Conservation (phyloP, 176 grass and related monocot species). For the Oryza longistaminata region DNA sequence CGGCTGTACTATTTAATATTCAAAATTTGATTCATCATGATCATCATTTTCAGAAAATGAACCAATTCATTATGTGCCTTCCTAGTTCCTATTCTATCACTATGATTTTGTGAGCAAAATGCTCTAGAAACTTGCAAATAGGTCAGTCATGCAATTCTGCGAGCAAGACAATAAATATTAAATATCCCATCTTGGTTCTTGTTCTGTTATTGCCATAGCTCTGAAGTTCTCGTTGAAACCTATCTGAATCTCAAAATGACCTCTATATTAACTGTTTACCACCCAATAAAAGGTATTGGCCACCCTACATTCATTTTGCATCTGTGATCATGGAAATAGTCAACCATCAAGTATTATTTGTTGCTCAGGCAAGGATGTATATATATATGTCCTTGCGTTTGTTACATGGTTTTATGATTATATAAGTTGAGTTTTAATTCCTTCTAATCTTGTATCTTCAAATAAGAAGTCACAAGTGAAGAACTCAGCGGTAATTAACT, state of each 20-base stretch:
- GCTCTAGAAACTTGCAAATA: background rate
- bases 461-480: background rate
- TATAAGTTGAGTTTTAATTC: background rate
- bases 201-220: background rate
- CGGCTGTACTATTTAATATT: background rate
- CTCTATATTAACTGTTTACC: background rate
- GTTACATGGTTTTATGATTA: background rate
- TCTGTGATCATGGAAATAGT: background rate
- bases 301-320: background rate
- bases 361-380: background rate
- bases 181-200: background rate
- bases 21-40: background rate
- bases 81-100: background rate
- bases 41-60: background rate
- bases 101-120: conserved; percentile 19
- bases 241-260: background rate
- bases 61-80: background rate
- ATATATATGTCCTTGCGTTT: background rate
- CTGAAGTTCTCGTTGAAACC: background rate
- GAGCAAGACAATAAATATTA: background rate
- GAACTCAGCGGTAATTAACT: background rate
- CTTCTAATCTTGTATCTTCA: background rate
- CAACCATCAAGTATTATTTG: background rate
- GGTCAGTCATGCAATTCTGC: background rate
- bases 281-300: background rate